Evolutionary conservation across 768 basidiomycete species (phyloP).

Genomic region (Lyophyllum decastes): DNA sequence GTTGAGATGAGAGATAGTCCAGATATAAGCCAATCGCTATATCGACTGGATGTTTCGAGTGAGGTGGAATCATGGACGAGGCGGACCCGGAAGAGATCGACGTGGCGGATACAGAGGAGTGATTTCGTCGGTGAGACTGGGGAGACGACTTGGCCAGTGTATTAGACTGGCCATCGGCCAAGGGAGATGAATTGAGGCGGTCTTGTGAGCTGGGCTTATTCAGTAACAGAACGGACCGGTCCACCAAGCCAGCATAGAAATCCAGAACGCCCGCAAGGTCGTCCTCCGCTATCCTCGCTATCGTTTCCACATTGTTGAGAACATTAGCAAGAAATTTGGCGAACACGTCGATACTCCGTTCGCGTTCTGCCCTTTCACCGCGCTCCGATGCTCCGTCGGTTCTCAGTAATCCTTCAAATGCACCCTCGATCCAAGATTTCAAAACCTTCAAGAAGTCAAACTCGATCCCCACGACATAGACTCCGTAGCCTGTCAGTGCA

Average conservation of each 20-base stretch:
- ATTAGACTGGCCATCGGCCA: constrained; percentile 31
- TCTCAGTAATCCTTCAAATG: constrained; percentile 53
- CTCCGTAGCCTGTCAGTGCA: constrained; percentile 61
- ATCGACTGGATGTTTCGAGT: constrained; percentile 57
- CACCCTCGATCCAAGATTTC: constrained; percentile 65
- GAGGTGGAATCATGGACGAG: constrained; percentile 19
- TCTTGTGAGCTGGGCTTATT: constrained; percentile 15
- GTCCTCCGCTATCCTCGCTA: constrained; percentile 61
- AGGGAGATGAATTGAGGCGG: constrained; percentile 33
- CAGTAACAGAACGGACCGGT: constrained; percentile 46
- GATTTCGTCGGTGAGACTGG: constrained; percentile 55
- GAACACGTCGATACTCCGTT: constrained; percentile 64
- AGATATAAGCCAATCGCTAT: constrained; percentile 65
- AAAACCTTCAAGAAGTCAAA: constrained; percentile 53
- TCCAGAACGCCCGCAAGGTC: constrained; percentile 56
- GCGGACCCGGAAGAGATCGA: constrained; percentile 34
- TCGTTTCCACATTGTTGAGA: constrained; percentile 50
- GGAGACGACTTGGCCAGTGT: constrained; percentile 24
- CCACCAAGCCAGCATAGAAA: constrained; percentile 63
- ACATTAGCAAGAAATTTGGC: constrained; percentile 56
- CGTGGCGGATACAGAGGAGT: constrained; percentile 59
- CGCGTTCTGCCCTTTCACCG: constrained; percentile 54
- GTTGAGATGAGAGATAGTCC: constrained; percentile 58
- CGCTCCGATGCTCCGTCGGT: constrained; percentile 34
- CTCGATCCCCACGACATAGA: constrained; percentile 68